Evolutionary conservation across 176 grass and related monocot species (phyloP), one percentile per base, ranked within the genome.

Genomic region (Chloris gayana): DNA sequence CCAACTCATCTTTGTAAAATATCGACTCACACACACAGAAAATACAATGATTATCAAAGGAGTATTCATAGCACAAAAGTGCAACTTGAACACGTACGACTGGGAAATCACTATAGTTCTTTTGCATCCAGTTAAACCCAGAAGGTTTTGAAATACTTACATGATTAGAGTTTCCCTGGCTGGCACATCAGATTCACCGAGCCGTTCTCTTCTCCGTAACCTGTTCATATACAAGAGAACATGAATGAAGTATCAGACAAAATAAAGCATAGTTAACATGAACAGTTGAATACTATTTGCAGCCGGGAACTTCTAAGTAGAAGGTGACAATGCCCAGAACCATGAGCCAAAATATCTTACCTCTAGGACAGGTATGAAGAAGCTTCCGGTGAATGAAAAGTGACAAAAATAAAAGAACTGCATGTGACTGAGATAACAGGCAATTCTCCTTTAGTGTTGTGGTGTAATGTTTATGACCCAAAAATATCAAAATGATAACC

Each of bases 211-310:
- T 24, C 17, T 37, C 21, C 4, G 7, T 9, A 82, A 19, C 29
- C 30, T 66, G 67, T 75, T 75, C 22, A 67, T 66, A 67, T 66
- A 65, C 57, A 79, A 66, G 9, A 38, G 47, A 76, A 87, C n/a
- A 29, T 38, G 6, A 34, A 22, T 14, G 75, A 13, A 41, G 7
- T 17, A 21, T 30, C 51, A 26, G 35, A 15, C 18, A 35, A 74
- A 62, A 80, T 68, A 76, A 49, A 47, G 39, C n/a, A 69, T 68
- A 54, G 30, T 61, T 76, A 62, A 24, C 14, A 15, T 64, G 30
- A 70, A 27, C 30, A 22, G n/a, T 53, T 75, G 33, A 77, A 44
- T 77, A 64, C n/a, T 56, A 82, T 47, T 59, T 30, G 67, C 42
- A 38, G 78, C 58, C 35, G 1, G 30, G 45, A 56, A 78, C 47